Conservation (phyloP, 257 asterid species). For the Solanum habrochaites region DNA sequence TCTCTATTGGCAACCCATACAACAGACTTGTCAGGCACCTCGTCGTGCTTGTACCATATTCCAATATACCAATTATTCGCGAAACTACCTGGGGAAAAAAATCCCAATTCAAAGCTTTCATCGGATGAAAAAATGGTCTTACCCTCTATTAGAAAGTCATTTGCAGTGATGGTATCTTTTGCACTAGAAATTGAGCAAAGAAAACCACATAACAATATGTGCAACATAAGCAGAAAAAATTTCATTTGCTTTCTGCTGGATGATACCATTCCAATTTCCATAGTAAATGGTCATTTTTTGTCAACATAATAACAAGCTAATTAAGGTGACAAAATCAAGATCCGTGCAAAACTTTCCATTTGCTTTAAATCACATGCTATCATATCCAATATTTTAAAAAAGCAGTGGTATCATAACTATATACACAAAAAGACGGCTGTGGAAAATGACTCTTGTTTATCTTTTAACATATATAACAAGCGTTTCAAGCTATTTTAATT, state of each 20-base stretch:
- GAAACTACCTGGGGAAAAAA: neutral
- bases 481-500: neutral
- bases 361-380: neutral
- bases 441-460: neutral
- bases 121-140: neutral
- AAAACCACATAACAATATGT: neutral
- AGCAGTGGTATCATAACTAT: neutral
- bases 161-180: neutral
- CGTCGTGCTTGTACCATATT: neutral
- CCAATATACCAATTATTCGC: neutral
- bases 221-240: neutral
- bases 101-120: neutral
- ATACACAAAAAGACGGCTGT: neutral
- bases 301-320: neutral
- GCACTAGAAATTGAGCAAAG: neutral
- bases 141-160: neutral
- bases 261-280: neutral
- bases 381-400: neutral
- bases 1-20: constrained; percentile 6
- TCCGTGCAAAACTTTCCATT: neutral
- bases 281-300: neutral
- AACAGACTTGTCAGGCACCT: neutral
- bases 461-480: neutral
- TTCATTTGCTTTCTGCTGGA: neutral
- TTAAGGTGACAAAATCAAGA: neutral